Conservation (phyloP, 352 stramenopile genomes). For the Globisporangium polare region DNA sequence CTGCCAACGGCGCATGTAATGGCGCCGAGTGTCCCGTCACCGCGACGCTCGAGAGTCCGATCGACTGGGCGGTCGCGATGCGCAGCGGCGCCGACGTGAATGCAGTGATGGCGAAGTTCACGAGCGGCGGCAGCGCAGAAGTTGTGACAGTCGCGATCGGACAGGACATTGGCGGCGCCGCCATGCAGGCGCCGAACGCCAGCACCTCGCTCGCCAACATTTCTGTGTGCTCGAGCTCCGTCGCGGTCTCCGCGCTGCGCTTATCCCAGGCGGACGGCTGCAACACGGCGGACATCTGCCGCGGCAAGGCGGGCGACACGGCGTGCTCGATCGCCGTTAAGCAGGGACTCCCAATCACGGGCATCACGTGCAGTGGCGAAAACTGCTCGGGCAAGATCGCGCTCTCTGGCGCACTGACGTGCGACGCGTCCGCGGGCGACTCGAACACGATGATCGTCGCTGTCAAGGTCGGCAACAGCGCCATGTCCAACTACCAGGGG, state of each 20-base stretch:
- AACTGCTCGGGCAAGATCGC: constrained; percentile 47
- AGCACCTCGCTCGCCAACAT: constrained; percentile 9
- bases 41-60: constrained; percentile 32
- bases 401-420: constrained; percentile 39
- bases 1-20: constrained; percentile 28
- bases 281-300: constrained; percentile 57
- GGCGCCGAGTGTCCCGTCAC: constrained; percentile 45
- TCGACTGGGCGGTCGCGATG: constrained; percentile 73
- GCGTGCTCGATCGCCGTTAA: constrained; percentile 42
- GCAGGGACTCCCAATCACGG: constrained; percentile 23
- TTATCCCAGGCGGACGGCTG: constrained; percentile 52
- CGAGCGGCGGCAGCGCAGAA: constrained; percentile 29
- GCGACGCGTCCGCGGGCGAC: constrained; percentile 31
- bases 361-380: constrained; percentile 41
- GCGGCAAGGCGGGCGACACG: constrained; percentile 35
- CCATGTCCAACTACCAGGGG: constrained; percentile 37
- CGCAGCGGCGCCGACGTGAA: constrained; percentile 35
- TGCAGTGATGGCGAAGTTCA: constrained; percentile 50
- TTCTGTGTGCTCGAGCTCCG: constrained; percentile 45
- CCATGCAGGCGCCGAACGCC: constrained; percentile 19
- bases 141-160: constrained; percentile 45
- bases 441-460: constrained; percentile 39
- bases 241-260: constrained; percentile 43
- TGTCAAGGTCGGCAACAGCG: constrained; percentile 48
- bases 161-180: constrained; percentile 27